phyloP scores from a whole-genome alignment of 257 asterid genomes.

The Petunia secreta region DNA sequence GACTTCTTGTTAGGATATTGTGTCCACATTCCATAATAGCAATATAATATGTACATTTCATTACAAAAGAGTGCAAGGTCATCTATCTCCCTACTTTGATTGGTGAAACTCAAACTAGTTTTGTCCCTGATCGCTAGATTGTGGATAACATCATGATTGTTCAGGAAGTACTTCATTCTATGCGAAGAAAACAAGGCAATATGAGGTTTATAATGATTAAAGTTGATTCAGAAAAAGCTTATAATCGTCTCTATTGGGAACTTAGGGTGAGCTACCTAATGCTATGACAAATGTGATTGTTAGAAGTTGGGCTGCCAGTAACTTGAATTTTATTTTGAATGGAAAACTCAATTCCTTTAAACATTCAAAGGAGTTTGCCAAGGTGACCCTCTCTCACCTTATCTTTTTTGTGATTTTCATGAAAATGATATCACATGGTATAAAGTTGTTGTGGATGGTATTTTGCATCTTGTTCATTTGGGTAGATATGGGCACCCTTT shows the following conservation, averaged over 20 bases:
- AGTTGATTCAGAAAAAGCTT: background rate
- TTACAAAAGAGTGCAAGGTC: no score
- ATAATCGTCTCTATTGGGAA: no score
- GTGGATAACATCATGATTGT: background rate
- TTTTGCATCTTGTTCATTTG: background rate
- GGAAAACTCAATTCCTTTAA: background rate
- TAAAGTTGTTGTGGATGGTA: background rate
- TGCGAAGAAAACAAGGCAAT: background rate
- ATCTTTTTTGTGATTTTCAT: background rate
- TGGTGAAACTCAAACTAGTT: background rate
- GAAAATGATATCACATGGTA: background rate
- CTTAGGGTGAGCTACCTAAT: background rate
- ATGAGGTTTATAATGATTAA: background rate
- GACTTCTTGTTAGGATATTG: no score
- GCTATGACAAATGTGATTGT: background rate
- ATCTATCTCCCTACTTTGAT: no score
- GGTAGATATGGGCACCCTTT: background rate
- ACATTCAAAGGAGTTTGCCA: background rate
- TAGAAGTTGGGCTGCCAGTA: background rate
- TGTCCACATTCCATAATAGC: no score
- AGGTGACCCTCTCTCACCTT: background rate
- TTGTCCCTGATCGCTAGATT: background rate
- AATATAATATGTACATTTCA: no score
- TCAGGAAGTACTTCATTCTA: background rate
- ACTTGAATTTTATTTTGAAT: background rate